phyloP scores from a whole-genome alignment of 108 stramenopile species.

The Aurantiochytrium sp. region DNA sequence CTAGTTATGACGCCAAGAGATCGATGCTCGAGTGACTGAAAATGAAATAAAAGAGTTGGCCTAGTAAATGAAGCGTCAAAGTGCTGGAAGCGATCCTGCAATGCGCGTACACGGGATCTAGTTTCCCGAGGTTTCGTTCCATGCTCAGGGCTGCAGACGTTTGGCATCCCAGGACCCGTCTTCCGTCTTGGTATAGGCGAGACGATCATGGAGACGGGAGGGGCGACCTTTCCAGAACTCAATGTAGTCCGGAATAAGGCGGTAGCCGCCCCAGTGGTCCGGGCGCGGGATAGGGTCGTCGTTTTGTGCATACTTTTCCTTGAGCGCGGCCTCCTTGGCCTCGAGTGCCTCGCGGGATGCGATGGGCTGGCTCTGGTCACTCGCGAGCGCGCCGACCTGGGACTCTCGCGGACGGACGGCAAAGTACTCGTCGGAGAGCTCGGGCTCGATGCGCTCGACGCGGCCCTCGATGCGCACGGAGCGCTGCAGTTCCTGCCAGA shows the following conservation, averaged over 20 bases:
- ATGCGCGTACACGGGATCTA: no score
- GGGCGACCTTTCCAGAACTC: slow-evolving; percentile 52
- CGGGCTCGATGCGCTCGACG: slow-evolving; percentile 35
- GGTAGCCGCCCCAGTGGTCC: slow-evolving; percentile 45
- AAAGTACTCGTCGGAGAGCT: slow-evolving; percentile 48
- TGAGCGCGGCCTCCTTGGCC: background rate
- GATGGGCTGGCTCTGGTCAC: slow-evolving; percentile 43
- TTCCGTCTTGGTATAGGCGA: slow-evolving; percentile 25
- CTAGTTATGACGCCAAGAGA: no score
- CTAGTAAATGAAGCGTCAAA: no score
- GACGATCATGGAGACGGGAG: slow-evolving; percentile 44
- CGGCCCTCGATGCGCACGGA: slow-evolving; percentile 46
- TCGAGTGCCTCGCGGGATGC: slow-evolving; percentile 35
- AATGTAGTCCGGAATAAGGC: slow-evolving; percentile 38
- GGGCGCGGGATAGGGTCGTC: slow-evolving; percentile 38
- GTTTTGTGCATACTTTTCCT: background rate
- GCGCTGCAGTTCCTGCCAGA: slow-evolving; percentile 51
- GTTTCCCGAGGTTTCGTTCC: background rate
- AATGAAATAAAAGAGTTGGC: no score
- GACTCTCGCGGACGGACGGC: slow-evolving; percentile 38
- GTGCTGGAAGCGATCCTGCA: no score
- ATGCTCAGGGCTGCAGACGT: background rate
- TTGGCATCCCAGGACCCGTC: background rate
- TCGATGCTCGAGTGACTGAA: no score
- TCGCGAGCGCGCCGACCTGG: slow-evolving; percentile 44